These are phyloP conservation scores for Ceriops tagal DNA, from an alignment of 345 rosid genomes.

Conservation along the genomic window DNA sequence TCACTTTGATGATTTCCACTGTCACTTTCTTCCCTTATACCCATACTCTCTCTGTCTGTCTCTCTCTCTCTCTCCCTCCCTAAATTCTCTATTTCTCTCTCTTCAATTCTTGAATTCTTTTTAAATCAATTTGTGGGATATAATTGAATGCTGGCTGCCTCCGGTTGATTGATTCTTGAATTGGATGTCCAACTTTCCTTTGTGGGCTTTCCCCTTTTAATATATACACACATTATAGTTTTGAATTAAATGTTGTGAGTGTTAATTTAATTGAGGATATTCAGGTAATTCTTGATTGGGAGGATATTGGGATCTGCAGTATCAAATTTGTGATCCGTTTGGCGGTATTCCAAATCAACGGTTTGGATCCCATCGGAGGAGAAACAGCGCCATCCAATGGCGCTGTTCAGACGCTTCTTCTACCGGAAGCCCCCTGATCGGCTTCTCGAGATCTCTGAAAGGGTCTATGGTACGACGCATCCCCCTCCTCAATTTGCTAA, in stretches of 20 bases:
- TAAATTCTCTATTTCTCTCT: too few species aligned
- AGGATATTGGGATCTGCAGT: background rate
- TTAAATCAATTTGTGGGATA: too few species aligned
- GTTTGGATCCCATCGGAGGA: conserved; percentile 80
- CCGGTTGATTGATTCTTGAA: background rate
- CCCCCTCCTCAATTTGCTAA: background rate
- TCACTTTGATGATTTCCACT: too few species aligned
- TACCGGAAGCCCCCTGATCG: conserved; percentile 99
- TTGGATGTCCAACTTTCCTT: background rate
- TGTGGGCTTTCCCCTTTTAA: background rate
- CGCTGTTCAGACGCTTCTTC: conserved; percentile 99
- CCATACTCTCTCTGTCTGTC: too few species aligned
- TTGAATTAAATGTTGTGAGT: too few species aligned
- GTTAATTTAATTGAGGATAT: too few species aligned
- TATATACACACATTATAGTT: too few species aligned
- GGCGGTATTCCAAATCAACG: conserved; percentile 40
- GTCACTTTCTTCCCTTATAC: too few species aligned
- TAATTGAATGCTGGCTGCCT: too few species aligned
- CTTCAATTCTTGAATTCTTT: too few species aligned
- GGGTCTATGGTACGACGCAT: conserved; percentile 67
- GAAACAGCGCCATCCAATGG: conserved; percentile 99
- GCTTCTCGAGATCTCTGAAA: conserved; percentile 98
- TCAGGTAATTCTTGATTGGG: too few species aligned
- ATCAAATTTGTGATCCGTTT: conserved; percentile 30
- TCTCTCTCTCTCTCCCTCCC: too few species aligned